phyloP scores from a whole-genome alignment of 768 basidiomycete species.

The Serendipita indica region DNA sequence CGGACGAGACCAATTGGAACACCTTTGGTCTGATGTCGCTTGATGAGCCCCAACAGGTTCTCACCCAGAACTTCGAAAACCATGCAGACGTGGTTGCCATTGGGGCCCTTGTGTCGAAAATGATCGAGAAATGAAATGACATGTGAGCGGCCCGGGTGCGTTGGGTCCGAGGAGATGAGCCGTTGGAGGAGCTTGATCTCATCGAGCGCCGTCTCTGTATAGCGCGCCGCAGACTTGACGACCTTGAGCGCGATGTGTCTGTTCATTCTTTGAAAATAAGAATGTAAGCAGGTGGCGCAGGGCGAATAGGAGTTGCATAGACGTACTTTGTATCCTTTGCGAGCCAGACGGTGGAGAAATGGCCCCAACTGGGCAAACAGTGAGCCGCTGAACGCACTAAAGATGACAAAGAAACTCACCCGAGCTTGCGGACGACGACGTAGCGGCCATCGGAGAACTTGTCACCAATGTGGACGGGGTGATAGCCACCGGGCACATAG shows the following conservation, averaged over 20 bases:
- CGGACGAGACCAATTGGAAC: constrained; percentile 85
- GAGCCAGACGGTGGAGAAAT: constrained; percentile 92
- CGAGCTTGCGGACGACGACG: constrained; percentile 76
- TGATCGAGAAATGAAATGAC: constrained; percentile 97
- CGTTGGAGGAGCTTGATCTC: constrained; percentile 97
- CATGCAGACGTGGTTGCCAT: constrained; percentile 98
- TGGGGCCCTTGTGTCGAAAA: constrained; percentile 91
- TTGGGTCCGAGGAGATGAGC: constrained; percentile 69
- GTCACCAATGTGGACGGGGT: constrained; percentile 68
- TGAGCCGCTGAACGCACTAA: not conserved
- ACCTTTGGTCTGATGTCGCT: constrained; percentile 95
- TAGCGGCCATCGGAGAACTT: constrained; percentile 76
- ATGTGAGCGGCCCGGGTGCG: constrained; percentile 80
- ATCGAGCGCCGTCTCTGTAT: constrained; percentile 96
- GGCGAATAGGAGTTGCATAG: not conserved
- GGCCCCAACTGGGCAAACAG: constrained; percentile 57
- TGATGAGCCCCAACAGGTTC: constrained; percentile 90
- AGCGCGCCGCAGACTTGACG: constrained; percentile 91
- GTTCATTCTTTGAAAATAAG: constrained; percentile 45
- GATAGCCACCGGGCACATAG: constrained; percentile 61
- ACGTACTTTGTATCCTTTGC: constrained; percentile 64
- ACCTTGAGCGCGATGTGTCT: constrained; percentile 98
- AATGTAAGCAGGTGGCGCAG: not conserved
- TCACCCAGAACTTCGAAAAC: constrained; percentile 98
- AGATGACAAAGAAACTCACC: constrained; percentile 37